Evolutionary conservation across 129 eudicot species (phyloP).

Genomic region (Arctium lappa): DNA sequence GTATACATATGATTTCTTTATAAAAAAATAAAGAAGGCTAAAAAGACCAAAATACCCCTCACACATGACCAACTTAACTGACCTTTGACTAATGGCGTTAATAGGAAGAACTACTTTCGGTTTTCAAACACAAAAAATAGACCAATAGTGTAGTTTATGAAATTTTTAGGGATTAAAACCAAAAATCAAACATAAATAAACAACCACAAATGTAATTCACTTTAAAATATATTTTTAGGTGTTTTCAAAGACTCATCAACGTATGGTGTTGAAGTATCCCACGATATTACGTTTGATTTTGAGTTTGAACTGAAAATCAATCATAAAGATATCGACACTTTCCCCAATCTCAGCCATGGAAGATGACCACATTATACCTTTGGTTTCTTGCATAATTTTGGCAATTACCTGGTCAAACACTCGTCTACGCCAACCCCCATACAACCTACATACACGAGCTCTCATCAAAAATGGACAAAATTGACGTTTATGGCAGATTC

Average conservation of each 20-base stretch:
- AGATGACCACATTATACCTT: not conserved
- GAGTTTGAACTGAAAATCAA: slow-evolving; percentile 16
- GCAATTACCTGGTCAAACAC: not conserved
- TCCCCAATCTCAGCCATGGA: slow-evolving; percentile 9
- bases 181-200: too few relatives aligned
- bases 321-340: slow-evolving; percentile 11
- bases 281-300: slow-evolving; percentile 1
- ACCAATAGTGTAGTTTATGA: too few relatives aligned
- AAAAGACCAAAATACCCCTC: too few relatives aligned
- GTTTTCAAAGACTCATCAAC: not conserved
- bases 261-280: slow-evolving; percentile 17
- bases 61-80: too few relatives aligned
- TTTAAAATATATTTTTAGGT: not conserved
- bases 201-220: too few relatives aligned
- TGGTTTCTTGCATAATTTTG: not conserved
- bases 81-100: too few relatives aligned
- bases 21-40: too few relatives aligned
- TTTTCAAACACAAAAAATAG: too few relatives aligned
- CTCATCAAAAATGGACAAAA: not conserved
- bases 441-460: not conserved
- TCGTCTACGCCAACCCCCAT: slow-evolving; percentile 13
- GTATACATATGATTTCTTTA: too few relatives aligned
- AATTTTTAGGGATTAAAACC: too few relatives aligned
- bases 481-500: slow-evolving; percentile 11
- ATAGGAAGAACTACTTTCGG: too few relatives aligned